These are phyloP conservation scores for Aspergillus texensis DNA, from an alignment of 2,329 filamentous ascomycete species.

Conservation along the genomic window DNA sequence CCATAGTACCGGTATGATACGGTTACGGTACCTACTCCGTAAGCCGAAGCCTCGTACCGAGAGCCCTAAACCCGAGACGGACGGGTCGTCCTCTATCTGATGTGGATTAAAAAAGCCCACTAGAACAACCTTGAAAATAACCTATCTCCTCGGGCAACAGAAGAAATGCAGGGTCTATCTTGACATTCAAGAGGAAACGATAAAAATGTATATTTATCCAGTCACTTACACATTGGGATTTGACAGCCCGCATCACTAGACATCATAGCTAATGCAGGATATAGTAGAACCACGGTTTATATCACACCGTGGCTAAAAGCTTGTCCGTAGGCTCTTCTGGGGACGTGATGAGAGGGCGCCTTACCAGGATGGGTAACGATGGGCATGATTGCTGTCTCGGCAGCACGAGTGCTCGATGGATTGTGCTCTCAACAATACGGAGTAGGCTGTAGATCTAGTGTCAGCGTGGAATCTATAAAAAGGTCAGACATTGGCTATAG, in stretches of 20 bases:
- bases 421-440: background rate
- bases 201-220: background rate
- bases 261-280: constrained; percentile 18
- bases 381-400: constrained; percentile 9
- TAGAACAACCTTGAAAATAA: background rate
- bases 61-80: constrained; percentile 1
- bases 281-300: constrained; percentile 15
- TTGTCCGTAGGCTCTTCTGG: constrained; percentile 26
- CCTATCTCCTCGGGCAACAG: background rate
- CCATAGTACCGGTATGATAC: background rate
- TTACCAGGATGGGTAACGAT: constrained; percentile 19
- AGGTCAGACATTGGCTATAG: background rate
- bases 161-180: background rate
- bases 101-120: background rate
- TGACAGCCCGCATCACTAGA: background rate
- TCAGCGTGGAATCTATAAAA: constrained; percentile 1
- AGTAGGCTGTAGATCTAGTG: constrained; percentile 3
- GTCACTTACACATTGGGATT: background rate
- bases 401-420: background rate
- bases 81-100: background rate
- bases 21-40: background rate
- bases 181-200: background rate
- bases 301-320: constrained; percentile 26
- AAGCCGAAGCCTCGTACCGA: constrained; percentile 1
- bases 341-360: constrained; percentile 17